Conservation (phyloP, 331 rosid genomes). For the Cydonia oblonga region DNA sequence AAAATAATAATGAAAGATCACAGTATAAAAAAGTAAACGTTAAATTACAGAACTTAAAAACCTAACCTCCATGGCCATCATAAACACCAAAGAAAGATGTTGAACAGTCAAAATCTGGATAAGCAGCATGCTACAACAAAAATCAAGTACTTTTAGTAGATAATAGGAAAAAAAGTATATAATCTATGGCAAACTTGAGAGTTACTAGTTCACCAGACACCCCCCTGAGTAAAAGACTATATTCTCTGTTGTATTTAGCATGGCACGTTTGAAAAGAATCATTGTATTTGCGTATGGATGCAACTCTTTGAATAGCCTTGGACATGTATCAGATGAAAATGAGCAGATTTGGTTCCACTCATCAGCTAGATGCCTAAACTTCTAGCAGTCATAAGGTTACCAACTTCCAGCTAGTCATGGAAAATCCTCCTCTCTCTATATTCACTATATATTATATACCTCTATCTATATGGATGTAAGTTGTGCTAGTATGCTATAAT, state of each 20-base stretch:
- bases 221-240: background rate
- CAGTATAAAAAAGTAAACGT: background rate
- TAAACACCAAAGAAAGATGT: constrained; percentile 92
- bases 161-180: background rate
- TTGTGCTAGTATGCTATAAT: no score
- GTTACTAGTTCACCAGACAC: background rate
- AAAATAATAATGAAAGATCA: background rate
- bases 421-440: no score
- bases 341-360: background rate
- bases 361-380: background rate
- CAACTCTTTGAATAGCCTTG: background rate
- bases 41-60: background rate
- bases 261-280: background rate
- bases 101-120: constrained; percentile 55
- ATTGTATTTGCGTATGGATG: no score
- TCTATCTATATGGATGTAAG: no score
- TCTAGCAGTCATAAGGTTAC: background rate
- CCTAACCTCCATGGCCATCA: constrained; percentile 96
- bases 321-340: no score
- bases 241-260: background rate
- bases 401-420: no score
- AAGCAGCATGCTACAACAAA: constrained; percentile 77
- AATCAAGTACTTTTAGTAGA: constrained; percentile 2
- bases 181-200: background rate
- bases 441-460: no score